Evolutionary conservation across 2,329 filamentous ascomycete species (phyloP), one percentile per base, ranked within the genome.

Genomic region (Fusarium sp.): DNA sequence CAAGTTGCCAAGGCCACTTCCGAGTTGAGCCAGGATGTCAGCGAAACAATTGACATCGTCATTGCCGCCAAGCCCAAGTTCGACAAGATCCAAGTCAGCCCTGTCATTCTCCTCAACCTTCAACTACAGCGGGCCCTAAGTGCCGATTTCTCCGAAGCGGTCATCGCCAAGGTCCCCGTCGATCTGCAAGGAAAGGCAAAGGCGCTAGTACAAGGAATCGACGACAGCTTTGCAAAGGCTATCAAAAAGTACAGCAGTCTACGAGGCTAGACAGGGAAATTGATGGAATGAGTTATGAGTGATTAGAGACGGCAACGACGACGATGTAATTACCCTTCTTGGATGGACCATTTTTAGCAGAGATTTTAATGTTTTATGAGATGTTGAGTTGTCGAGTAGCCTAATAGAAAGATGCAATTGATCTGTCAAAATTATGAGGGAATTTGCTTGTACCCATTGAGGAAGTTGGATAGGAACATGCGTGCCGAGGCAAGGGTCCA

Each of bases 61-160:
- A 76, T 83, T 61, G 71, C 61, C 13, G 73, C 78, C 29, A 84
- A 84, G 75, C 77, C 74, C 22, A 81, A 83, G 65, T 86, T 86
- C 61, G 80, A 84, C 67, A 75, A 75, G 41, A 72, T 84, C 8
- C 55, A 83, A 3, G 67, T 86, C 37, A 78, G 76, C 48, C 82
- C 83, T 0, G 71, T 83, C 37, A 83, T 86, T 37, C 74, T 83
- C 41, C 45, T 82, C 18, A 82, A 81, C 61, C 70, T 87, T 27
- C 71, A 81, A 58, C 62, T 79, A 9, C 77, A 85, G 75, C 79
- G 81, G 71, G 65, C 72, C 2, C 81, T 83, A 0, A 82, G 82
- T 1, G 73, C 74, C 25, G 76, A 81, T 12, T 79, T 84, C 42
- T 79, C 79, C 41, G 64, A 61, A 4, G 79, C 79, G 0, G 74